Evolutionary conservation across 495 filamentous ascomycete genomes (phyloP).

Genomic region (Mycothermus thermophilus): DNA sequence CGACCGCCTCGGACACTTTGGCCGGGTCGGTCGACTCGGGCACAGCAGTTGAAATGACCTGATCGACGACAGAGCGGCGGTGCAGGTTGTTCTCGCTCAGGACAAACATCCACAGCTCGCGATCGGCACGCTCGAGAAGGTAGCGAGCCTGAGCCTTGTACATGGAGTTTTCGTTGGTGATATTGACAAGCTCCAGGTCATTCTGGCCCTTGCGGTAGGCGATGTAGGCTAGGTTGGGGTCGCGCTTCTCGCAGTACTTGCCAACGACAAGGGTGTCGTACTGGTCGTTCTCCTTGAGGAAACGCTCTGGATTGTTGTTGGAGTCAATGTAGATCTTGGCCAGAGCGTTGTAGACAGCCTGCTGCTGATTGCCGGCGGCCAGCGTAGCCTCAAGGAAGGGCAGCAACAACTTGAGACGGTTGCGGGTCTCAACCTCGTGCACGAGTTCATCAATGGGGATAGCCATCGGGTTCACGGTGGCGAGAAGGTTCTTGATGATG

Average conservation of each 20-base stretch:
- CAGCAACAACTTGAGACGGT: slow-evolving; percentile 86
- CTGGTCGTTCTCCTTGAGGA: slow-evolving; percentile 94
- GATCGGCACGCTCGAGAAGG: slow-evolving; percentile 76
- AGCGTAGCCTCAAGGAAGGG: slow-evolving; percentile 94
- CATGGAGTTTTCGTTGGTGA: slow-evolving; percentile 99
- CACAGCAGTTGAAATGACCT: slow-evolving; percentile 92
- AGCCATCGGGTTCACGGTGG: slow-evolving; percentile 66
- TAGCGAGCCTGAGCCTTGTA: slow-evolving; percentile 94
- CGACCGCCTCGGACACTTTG: slow-evolving; percentile 89
- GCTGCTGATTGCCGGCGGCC: slow-evolving; percentile 85
- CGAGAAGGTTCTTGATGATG: slow-evolving; percentile 88
- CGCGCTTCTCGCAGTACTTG: slow-evolving; percentile 98
- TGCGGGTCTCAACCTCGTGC: slow-evolving; percentile 83
- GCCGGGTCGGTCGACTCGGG: slow-evolving; percentile 88
- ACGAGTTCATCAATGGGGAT: slow-evolving; percentile 97
- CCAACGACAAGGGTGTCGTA: slow-evolving; percentile 89
- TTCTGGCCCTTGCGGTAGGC: slow-evolving; percentile 95
- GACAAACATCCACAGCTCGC: slow-evolving; percentile 88
- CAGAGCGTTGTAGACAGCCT: slow-evolving; percentile 94
- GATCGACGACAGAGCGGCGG: slow-evolving; percentile 83
- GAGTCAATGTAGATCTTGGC: slow-evolving; percentile 99
- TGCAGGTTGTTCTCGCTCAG: slow-evolving; percentile 91
- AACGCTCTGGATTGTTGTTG: slow-evolving; percentile 98
- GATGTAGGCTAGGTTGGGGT: slow-evolving; percentile 93
- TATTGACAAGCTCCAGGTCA: slow-evolving; percentile 89